Percentiles rank a stretch among this genome's conserved stretches.
phyloP scores from a whole-genome alignment of 768 basidiomycete genomes.

The Phanerodontia chrysosporium region DNA sequence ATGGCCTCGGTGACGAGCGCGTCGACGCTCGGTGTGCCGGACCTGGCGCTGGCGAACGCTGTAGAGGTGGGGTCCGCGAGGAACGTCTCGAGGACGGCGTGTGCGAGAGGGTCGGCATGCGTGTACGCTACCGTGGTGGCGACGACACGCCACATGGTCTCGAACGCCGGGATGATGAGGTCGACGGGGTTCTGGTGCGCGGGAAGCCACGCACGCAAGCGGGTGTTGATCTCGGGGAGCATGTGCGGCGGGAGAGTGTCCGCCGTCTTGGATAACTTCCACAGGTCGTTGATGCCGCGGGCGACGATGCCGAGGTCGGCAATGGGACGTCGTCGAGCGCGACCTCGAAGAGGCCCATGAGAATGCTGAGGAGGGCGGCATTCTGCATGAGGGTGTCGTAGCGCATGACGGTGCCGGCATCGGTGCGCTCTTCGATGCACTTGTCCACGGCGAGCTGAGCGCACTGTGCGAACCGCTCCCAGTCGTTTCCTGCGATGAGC shows the following conservation, averaged over 20 bases:
- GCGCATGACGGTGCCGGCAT: not conserved
- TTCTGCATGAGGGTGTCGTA: conserved; percentile 38
- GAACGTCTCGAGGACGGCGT: conserved; percentile 33
- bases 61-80: conserved; percentile 25
- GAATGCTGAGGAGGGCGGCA: conserved; percentile 38
- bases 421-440: not conserved
- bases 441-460: conserved; percentile 27
- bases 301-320: conserved; percentile 35
- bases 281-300: conserved; percentile 39
- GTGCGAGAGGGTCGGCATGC: conserved; percentile 24
- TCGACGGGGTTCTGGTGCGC: conserved; percentile 38
- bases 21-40: conserved; percentile 28
- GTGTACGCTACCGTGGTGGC: conserved; percentile 40
- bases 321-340: conserved; percentile 27
- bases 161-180: conserved; percentile 55
- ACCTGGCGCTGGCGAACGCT: conserved; percentile 24
- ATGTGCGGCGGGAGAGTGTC: conserved; percentile 26
- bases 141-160: conserved; percentile 59
- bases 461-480: conserved; percentile 30
- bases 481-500: conserved; percentile 15
- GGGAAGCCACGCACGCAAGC: conserved; percentile 40
- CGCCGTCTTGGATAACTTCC: conserved; percentile 40
- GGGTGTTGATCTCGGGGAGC: conserved; percentile 31
- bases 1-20: conserved; percentile 41
- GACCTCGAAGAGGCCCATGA: conserved; percentile 37